Conservation (phyloP, 2,329 filamentous ascomycete genomes). For the Aspergillus melleus region DNA sequence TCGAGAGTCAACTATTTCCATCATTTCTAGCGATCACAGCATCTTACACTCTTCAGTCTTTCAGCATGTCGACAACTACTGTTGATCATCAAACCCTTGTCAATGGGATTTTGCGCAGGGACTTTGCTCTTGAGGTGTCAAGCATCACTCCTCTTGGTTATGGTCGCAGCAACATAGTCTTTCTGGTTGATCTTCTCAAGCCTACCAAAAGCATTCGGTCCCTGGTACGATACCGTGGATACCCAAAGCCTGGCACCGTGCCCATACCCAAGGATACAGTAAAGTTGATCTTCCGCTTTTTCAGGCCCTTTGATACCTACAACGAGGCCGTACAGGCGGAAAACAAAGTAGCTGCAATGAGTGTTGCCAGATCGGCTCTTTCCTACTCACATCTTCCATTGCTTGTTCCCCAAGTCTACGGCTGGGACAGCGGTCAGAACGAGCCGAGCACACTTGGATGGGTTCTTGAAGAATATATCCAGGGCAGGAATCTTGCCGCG, state of each 20-base stretch:
- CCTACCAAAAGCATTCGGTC: not conserved
- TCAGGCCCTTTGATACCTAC: not conserved
- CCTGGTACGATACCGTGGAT: not conserved
- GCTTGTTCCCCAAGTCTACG: not conserved
- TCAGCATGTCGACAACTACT: not conserved
- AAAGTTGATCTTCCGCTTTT: not conserved
- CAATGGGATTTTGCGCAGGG: not conserved
- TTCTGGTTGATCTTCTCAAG: not conserved
- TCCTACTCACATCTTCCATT: not conserved
- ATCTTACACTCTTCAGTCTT: not conserved
- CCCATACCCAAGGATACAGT: not conserved
- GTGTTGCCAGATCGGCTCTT: not conserved
- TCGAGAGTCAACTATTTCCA: not conserved
- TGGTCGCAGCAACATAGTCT: not conserved
- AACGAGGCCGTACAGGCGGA: not conserved
- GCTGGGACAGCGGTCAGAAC: not conserved
- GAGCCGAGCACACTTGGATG: not conserved
- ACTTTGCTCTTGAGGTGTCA: not conserved
- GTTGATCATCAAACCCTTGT: not conserved
- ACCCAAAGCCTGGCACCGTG: not conserved
- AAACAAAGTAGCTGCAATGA: not conserved
- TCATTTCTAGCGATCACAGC: not conserved
- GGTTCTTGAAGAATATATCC: not conserved
- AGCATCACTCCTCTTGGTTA: not conserved
- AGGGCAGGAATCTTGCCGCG: not conserved